Evolutionary conservation across 164 flowering plant species (phyloP).

Genomic region (Cinnamomum chago): DNA sequence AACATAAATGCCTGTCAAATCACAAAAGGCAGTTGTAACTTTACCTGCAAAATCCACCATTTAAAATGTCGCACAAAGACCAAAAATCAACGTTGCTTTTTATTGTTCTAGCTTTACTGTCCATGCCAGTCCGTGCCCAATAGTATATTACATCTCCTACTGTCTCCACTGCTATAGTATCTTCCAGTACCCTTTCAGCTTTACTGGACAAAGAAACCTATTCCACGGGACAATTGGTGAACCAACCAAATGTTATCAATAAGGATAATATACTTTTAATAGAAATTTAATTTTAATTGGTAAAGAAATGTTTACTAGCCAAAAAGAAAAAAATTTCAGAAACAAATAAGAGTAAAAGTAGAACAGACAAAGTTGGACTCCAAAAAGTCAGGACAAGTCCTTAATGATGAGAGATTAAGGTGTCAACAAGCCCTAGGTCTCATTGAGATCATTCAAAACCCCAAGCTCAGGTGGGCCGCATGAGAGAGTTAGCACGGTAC

Average conservation of each 20-base stretch:
- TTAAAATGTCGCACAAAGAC: conserved; percentile 87
- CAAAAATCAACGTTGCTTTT: conserved; percentile 60
- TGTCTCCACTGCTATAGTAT: conserved; percentile 42
- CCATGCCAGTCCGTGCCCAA: conserved; percentile 63
- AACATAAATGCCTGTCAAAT: background rate
- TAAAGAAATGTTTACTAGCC: background rate
- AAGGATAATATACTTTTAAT: background rate
- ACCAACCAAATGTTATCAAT: background rate
- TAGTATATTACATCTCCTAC: conserved; percentile 81
- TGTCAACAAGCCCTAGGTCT: too few relatives aligned
- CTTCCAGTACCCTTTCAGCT: conserved; percentile 77
- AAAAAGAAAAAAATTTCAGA: background rate
- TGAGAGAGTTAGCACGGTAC: too few relatives aligned
- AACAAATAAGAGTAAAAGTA: background rate
- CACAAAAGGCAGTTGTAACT: background rate
- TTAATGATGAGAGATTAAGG: too few relatives aligned
- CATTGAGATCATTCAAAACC: too few relatives aligned
- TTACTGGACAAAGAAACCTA: conserved; percentile 70
- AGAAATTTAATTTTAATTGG: background rate
- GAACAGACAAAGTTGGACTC: background rate
- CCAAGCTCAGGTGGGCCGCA: too few relatives aligned
- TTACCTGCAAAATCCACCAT: conserved; percentile 89
- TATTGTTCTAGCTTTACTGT: conserved; percentile 32
- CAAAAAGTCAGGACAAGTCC: too few relatives aligned
- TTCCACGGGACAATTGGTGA: background rate